Conservation (phyloP, 306 rosid species). For the Phaseolus lunatus region DNA sequence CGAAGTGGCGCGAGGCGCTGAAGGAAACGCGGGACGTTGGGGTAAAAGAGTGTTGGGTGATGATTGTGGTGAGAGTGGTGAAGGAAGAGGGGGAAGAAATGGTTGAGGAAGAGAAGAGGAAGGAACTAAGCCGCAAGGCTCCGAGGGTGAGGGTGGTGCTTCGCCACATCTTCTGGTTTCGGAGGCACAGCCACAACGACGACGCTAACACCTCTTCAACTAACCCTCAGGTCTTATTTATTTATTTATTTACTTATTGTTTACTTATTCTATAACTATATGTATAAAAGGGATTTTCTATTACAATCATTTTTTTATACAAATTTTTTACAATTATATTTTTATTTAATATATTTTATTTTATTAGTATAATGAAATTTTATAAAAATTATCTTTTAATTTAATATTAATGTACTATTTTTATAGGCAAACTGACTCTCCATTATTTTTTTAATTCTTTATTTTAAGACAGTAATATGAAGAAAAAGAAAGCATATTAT, state of each 20-base stretch:
- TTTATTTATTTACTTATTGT: background rate
- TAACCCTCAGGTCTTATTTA: background rate
- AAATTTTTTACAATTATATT: too few species aligned
- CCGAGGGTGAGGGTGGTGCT: constrained; percentile 40
- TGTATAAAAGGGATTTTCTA: too few species aligned
- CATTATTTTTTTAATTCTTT: too few species aligned
- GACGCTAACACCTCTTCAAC: background rate
- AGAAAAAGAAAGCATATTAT: too few species aligned
- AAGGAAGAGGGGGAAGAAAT: constrained; percentile 5
- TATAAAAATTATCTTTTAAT: too few species aligned
- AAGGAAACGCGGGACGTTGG: constrained; percentile 45
- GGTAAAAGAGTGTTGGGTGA: constrained; percentile 31
- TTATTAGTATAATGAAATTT: too few species aligned
- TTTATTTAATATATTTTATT: too few species aligned
- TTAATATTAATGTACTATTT: too few species aligned
- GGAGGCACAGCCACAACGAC: background rate
- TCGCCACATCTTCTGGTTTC: constrained; percentile 38
- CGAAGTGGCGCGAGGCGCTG: constrained; percentile 25
- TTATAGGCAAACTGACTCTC: too few species aligned
- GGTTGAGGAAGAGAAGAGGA: constrained; percentile 8
- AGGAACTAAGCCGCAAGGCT: constrained; percentile 42
- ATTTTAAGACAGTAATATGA: too few species aligned
- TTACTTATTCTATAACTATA: too few species aligned
- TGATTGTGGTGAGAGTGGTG: constrained; percentile 46
- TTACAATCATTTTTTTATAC: too few species aligned